phyloP scores from a whole-genome alignment of 2,329 filamentous ascomycete species.

The Colletotrichum sp. region DNA sequence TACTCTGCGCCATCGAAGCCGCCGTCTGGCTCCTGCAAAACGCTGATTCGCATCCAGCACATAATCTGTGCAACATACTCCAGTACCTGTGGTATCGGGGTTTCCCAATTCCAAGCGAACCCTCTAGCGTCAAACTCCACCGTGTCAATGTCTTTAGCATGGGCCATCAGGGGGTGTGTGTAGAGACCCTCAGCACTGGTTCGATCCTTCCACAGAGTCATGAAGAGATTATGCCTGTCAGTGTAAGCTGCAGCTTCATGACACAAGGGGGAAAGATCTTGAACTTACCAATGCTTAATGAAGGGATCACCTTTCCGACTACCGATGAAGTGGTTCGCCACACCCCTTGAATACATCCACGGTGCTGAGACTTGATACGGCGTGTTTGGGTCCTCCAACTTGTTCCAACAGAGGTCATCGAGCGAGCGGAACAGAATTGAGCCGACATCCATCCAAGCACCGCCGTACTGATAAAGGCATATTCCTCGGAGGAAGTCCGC shows the following conservation, averaged over 20 bases:
- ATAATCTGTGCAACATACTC: conserved; percentile 45
- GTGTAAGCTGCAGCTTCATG: not conserved
- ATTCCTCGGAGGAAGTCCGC: conserved; percentile 47
- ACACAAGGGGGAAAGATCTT: fast-evolving
- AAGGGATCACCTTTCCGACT: conserved; percentile 42
- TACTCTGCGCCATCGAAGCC: conserved; percentile 28
- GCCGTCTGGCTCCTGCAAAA: conserved; percentile 27
- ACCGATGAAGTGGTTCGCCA: conserved; percentile 36
- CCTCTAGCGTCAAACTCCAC: conserved; percentile 24
- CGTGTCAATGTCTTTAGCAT: conserved; percentile 29
- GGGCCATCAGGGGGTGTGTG: conserved; percentile 29
- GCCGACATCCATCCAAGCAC: conserved; percentile 46
- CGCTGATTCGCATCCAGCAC: conserved; percentile 35
- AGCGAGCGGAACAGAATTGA: conserved; percentile 39
- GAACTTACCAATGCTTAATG: conserved; percentile 35
- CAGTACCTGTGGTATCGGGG: conserved; percentile 29
- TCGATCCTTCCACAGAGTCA: conserved; percentile 31
- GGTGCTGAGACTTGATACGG: conserved; percentile 35
- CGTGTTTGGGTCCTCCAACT: conserved; percentile 34
- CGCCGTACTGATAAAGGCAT: conserved; percentile 41
- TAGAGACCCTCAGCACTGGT: conserved; percentile 29
- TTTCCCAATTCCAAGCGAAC: conserved; percentile 35
- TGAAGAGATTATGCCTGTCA: conserved; percentile 39
- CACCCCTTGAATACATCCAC: conserved; percentile 24
- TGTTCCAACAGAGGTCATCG: conserved; percentile 42